Conservation (phyloP, 2,329 filamentous ascomycete genomes). For the Emmonsia crescens region DNA sequence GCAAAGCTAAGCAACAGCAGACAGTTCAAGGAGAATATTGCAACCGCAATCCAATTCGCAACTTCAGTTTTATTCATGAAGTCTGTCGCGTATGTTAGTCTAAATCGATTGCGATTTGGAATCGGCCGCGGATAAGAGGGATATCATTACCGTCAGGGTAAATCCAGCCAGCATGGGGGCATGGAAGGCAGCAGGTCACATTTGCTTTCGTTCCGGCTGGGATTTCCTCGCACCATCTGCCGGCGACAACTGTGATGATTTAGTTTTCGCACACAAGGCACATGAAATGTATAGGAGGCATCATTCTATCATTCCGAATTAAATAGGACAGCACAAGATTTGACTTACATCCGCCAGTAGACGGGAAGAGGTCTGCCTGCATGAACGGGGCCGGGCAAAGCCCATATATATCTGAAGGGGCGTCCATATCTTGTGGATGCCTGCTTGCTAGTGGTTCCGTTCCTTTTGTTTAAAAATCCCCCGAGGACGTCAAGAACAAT, state of each 20-base stretch:
- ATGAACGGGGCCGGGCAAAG: constrained; percentile 60
- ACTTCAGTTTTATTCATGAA: constrained; percentile 49
- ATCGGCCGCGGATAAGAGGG: constrained; percentile 3
- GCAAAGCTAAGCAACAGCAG: constrained; percentile 74
- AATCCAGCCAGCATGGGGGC: constrained; percentile 71
- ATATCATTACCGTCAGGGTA: constrained; percentile 46
- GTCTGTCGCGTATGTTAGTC: constrained; percentile 24
- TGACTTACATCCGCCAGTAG: constrained; percentile 51
- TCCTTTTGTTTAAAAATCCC: not conserved
- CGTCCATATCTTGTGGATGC: not conserved
- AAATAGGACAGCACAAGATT: not conserved
- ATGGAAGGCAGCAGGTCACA: constrained; percentile 74
- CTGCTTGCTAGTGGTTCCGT: not conserved
- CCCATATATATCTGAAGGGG: constrained; percentile 23
- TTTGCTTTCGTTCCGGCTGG: constrained; percentile 31
- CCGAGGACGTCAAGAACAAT: not conserved
- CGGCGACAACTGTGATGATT: constrained; percentile 42
- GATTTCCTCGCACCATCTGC: constrained; percentile 48
- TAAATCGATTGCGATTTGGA: not conserved
- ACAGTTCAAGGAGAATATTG: constrained; percentile 57
- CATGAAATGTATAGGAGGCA: constrained; percentile 40
- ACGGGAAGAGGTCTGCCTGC: constrained; percentile 50
- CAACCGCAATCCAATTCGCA: constrained; percentile 76
- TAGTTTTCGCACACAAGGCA: constrained; percentile 1
- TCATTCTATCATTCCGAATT: not conserved